Evolutionary conservation across 768 basidiomycete genomes (phyloP).

Genomic region (Terana coerulea): DNA sequence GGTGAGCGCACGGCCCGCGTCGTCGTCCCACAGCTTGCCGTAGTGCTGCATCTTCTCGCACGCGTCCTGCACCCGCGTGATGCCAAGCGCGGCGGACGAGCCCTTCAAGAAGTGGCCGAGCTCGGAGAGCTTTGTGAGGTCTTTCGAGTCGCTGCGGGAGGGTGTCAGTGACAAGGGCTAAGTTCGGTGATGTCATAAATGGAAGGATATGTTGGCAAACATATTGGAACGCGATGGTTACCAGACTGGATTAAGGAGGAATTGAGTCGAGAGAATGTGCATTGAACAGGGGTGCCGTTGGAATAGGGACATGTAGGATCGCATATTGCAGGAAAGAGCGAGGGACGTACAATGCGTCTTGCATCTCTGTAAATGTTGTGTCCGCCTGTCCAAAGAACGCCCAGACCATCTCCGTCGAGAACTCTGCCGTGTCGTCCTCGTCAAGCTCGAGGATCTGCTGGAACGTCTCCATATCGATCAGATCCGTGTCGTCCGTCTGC

Average conservation of each 20-base stretch:
- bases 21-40: constrained; percentile 65
- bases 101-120: constrained; percentile 97
- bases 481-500: background rate
- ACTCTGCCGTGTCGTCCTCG: constrained; percentile 73
- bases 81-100: constrained; percentile 91
- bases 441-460: constrained; percentile 88
- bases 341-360: constrained; percentile 68
- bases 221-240: too few species aligned
- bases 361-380: constrained; percentile 75
- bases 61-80: constrained; percentile 71
- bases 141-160: constrained; percentile 43
- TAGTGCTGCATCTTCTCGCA: constrained; percentile 93
- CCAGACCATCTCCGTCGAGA: constrained; percentile 72
- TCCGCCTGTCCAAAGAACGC: constrained; percentile 82
- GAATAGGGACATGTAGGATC: too few species aligned
- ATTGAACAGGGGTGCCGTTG: too few species aligned
- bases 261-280: too few species aligned
- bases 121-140: constrained; percentile 63
- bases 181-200: background rate
- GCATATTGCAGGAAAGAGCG: constrained; percentile 13
- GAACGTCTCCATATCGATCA: constrained; percentile 78
- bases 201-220: too few species aligned
- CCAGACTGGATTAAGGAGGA: too few species aligned
- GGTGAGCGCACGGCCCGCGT: constrained; percentile 38
- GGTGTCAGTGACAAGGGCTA: constrained; percentile 11